Evolutionary conservation across 257 asterid species (phyloP).

Genomic region (Echium plantagineum): DNA sequence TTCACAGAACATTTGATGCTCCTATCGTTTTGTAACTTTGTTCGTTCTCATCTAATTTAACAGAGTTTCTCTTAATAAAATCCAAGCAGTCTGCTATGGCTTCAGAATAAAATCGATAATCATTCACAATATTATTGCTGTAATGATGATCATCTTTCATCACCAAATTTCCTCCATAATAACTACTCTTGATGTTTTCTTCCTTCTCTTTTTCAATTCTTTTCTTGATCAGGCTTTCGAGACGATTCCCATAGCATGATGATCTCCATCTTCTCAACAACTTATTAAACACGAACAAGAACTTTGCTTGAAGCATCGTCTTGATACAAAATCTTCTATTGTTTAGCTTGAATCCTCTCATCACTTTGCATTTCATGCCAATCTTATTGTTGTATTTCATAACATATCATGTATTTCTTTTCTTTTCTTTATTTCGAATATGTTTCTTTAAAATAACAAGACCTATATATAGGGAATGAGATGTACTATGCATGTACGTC

Average conservation of each 20-base stretch:
- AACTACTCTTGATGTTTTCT: slow-evolving; percentile 7
- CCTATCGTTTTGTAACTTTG: slow-evolving; percentile 17
- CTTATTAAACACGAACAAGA: slow-evolving; percentile 18
- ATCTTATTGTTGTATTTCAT: slow-evolving; percentile 29
- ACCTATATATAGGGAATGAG: background rate
- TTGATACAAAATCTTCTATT: slow-evolving; percentile 30
- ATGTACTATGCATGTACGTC: slow-evolving; percentile 6
- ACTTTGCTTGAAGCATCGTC: slow-evolving; percentile 22
- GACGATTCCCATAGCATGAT: slow-evolving; percentile 16
- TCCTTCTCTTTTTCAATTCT: slow-evolving; percentile 7
- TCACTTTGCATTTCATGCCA: slow-evolving; percentile 20
- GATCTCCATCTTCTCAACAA: slow-evolving; percentile 16
- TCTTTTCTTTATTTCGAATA: background rate
- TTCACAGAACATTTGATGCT: background rate
- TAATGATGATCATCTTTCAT: background rate
- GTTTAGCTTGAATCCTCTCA: slow-evolving; percentile 32
- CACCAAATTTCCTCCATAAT: slow-evolving; percentile 1
- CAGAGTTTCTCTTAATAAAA: slow-evolving; percentile 43
- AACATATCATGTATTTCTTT: slow-evolving; percentile 8
- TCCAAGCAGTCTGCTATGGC: slow-evolving; percentile 54
- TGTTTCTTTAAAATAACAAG: background rate
- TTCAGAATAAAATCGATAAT: slow-evolving; percentile 29
- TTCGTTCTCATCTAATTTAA: slow-evolving; percentile 34
- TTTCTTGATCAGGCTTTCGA: slow-evolving; percentile 10
- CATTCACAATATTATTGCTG: background rate